A percentile compares a stretch with the other conserved stretches of the same genome.
Conservation (phyloP, 768 basidiomycete genomes). For the Hygrophorus russula region DNA sequence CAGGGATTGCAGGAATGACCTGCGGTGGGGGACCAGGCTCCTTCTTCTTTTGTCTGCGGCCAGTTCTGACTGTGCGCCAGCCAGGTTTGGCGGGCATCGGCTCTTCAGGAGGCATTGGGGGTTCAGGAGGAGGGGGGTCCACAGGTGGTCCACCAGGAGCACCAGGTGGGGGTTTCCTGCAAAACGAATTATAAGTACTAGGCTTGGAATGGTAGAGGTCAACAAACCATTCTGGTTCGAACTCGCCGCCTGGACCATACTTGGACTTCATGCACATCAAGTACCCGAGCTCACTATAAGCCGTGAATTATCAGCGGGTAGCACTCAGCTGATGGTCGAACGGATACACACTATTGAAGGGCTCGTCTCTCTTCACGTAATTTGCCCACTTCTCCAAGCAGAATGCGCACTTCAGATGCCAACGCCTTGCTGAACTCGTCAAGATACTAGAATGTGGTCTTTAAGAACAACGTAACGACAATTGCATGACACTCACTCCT, state of each 20-base stretch:
- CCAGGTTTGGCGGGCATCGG: conserved; percentile 36
- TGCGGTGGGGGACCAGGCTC: conserved; percentile 23
- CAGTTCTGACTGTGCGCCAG: conserved; percentile 46
- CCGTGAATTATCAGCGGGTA: background rate
- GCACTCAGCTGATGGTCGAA: background rate
- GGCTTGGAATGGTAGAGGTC: background rate
- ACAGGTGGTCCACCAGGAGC: conserved; percentile 31
- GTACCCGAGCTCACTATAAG: conserved; percentile 61
- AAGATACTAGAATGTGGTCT: conserved; percentile 49
- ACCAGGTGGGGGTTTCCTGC: conserved; percentile 36
- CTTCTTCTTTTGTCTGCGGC: conserved; percentile 38
- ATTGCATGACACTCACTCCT: conserved; percentile 38
- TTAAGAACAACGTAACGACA: background rate
- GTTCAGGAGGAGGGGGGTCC: conserved; percentile 29
- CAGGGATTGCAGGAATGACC: conserved; percentile 22
- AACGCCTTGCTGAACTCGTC: conserved; percentile 83
- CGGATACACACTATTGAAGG: conserved; percentile 58
- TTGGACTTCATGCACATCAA: conserved; percentile 61
- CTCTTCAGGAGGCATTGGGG: conserved; percentile 23
- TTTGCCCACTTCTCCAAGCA: conserved; percentile 75
- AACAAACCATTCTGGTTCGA: conserved; percentile 67
- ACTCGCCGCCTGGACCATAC: conserved; percentile 79
- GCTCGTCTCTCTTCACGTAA: conserved; percentile 69
- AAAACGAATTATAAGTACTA: conserved; percentile 1
- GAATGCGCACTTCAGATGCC: conserved; percentile 73